Conservation (phyloP, 2,329 filamentous ascomycete genomes). For the Colletotrichum sp. region DNA sequence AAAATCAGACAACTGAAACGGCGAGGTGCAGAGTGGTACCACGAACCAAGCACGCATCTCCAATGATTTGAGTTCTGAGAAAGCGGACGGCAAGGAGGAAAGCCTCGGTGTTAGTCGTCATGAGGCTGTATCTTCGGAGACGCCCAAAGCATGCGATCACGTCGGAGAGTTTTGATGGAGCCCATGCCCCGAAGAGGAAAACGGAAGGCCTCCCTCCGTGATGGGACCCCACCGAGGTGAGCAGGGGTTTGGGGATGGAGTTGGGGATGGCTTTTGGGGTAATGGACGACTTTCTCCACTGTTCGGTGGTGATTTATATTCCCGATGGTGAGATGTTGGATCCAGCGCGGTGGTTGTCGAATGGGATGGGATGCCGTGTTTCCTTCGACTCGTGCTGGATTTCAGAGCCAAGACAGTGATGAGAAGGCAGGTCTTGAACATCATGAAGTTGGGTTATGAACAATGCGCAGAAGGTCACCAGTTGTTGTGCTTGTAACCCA, state of each 20-base stretch:
- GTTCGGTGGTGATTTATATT: constrained; percentile 11
- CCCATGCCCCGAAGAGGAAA: neutral
- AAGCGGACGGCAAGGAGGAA: neutral
- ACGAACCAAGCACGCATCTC: neutral
- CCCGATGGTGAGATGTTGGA: neutral
- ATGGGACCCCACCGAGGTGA: neutral
- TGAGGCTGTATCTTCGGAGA: neutral
- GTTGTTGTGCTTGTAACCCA: neutral
- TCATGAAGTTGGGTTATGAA: neutral
- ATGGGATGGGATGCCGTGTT: neutral
- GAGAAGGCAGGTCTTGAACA: neutral
- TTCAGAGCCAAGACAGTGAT: neutral
- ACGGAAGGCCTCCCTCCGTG: constrained; percentile 9
- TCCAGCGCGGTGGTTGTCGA: neutral
- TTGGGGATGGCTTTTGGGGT: constrained; percentile 1
- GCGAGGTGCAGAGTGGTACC: constrained; percentile 1
- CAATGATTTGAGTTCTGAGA: neutral
- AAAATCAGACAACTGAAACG: neutral
- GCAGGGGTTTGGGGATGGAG: neutral
- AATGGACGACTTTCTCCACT: neutral
- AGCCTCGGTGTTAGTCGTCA: neutral
- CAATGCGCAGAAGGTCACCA: neutral
- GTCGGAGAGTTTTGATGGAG: neutral
- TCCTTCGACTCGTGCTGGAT: neutral
- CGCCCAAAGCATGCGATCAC: neutral